Evolutionary conservation across 2,329 filamentous ascomycete genomes (phyloP).

Genomic region (Botrytis fragariae): DNA sequence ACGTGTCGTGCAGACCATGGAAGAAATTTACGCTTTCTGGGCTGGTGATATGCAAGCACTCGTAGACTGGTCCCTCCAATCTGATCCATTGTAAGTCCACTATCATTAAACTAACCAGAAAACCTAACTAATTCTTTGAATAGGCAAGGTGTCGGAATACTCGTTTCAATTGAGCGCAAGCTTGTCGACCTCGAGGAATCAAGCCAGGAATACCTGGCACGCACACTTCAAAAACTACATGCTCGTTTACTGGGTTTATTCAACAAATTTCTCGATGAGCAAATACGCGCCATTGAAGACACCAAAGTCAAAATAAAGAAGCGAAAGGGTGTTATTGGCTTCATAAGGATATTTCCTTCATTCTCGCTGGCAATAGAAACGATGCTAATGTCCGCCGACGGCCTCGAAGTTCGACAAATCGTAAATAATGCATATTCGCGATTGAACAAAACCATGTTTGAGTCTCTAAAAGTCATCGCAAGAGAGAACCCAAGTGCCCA

Average conservation of each 20-base stretch:
- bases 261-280: slow-evolving; percentile 87
- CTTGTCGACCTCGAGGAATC: slow-evolving; percentile 78
- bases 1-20: slow-evolving; percentile 82
- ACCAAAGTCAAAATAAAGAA: slow-evolving; percentile 99
- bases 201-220: slow-evolving; percentile 88
- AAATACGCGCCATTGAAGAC: slow-evolving; percentile 93
- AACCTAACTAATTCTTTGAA: slow-evolving; percentile 26
- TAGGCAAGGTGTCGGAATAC: slow-evolving; percentile 84
- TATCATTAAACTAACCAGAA: neutral
- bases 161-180: slow-evolving; percentile 77
- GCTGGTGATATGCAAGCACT: slow-evolving; percentile 73
- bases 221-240: slow-evolving; percentile 75
- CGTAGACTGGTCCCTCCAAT: slow-evolving; percentile 77
- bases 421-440: slow-evolving; percentile 86
- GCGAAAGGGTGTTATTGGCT: slow-evolving; percentile 91
- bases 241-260: slow-evolving; percentile 72
- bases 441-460: slow-evolving; percentile 94
- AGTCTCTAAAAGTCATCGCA: slow-evolving; percentile 92
- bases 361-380: slow-evolving; percentile 83
- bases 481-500: slow-evolving; percentile 57
- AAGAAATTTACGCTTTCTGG: slow-evolving; percentile 81
- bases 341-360: slow-evolving; percentile 88
- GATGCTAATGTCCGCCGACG: slow-evolving; percentile 64
- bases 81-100: slow-evolving; percentile 73
- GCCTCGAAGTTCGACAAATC: slow-evolving; percentile 68